Evolutionary conservation across 441 rosid genomes (phyloP), one percentile per base, ranked within the genome.

Genomic region (Melianthus villosus): DNA sequence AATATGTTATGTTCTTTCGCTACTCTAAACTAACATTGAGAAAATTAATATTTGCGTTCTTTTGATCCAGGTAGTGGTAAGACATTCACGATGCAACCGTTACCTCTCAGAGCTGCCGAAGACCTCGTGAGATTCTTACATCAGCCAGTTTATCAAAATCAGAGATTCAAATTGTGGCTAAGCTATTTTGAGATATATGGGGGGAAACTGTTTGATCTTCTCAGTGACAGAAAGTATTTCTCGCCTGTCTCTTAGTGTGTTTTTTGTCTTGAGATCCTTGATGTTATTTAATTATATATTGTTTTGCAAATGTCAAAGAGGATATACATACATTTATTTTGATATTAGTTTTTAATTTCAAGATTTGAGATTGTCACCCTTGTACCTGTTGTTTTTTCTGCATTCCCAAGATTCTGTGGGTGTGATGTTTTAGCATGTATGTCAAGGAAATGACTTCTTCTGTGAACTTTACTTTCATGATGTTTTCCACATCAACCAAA

Each of bases 61-160:
- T 4, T 36, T 36, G 10, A 27, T 57, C 55, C 80, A 91, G 96
- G 96, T 59, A 91, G 99, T 41, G 99, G 99, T 32, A 91, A 91
- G 79, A 91, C 96, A 40, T 91, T 65, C 60, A 91, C 96, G 6
- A 91, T 91, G 99, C 89, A 91, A 60, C 99, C 99, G 30, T 56
- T 91, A 53, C 99, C 99, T 53, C 68, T 85, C 18, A 67, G 96
- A 47, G 94, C 94, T 51, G 71, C 57, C 37, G 77, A 77, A 65
- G 94, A 91, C 61, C 79, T 91, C 46, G 72, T 85, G 60, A 77
- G 94, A 70, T 70, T 53, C 58, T 60, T 85, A 70, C 83, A 64
- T 61, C 93, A 85, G 62, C 94, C 96, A 49, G 67, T 56, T 51
- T 85, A 91, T 54, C 73, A 70, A 16, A 75, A 76, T 59, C 94